A percentile compares a stretch with the other conserved stretches of the same genome.
Conservation (phyloP, 2,329 filamentous ascomycete genomes). For the Paecilomyces sp. region DNA sequence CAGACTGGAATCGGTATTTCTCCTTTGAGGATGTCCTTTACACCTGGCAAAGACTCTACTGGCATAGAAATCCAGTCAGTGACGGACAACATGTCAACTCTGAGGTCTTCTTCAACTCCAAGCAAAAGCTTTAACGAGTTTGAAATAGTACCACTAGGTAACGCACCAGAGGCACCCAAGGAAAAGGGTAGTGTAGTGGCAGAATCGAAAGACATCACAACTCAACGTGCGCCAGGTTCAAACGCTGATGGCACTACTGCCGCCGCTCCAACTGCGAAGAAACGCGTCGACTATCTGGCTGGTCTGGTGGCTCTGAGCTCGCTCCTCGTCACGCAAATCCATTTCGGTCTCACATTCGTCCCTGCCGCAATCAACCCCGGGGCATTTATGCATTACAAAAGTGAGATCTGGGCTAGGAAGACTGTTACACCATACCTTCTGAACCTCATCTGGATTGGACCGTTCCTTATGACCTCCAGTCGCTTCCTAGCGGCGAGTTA, state of each 20-base stretch:
- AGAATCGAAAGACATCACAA: neutral
- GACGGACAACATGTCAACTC: neutral
- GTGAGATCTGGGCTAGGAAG: conserved; percentile 35
- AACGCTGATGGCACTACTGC: neutral
- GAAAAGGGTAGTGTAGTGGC: neutral
- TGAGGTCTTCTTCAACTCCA: neutral
- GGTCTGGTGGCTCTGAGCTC: conserved; percentile 40
- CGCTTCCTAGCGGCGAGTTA: conserved; percentile 39
- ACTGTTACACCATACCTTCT: conserved; percentile 38
- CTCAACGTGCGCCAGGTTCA: neutral
- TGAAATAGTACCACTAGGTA: neutral
- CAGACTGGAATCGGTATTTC: neutral
- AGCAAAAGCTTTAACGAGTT: neutral
- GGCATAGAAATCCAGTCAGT: neutral
- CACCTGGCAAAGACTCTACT: neutral
- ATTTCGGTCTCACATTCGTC: conserved; percentile 40
- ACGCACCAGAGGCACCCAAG: neutral
- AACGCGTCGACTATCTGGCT: conserved; percentile 41
- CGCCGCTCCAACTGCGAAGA: conserved; percentile 1
- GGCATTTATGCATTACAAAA: conserved; percentile 29
- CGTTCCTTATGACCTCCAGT: conserved; percentile 43
- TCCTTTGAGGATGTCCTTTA: neutral
- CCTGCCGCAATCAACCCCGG: conserved; percentile 31
- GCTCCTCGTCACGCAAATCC: conserved; percentile 38
- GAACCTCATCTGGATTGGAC: conserved; percentile 42